Conservation (phyloP, 192 early-diverging fungal genomes). For the Mortierella antarctica region DNA sequence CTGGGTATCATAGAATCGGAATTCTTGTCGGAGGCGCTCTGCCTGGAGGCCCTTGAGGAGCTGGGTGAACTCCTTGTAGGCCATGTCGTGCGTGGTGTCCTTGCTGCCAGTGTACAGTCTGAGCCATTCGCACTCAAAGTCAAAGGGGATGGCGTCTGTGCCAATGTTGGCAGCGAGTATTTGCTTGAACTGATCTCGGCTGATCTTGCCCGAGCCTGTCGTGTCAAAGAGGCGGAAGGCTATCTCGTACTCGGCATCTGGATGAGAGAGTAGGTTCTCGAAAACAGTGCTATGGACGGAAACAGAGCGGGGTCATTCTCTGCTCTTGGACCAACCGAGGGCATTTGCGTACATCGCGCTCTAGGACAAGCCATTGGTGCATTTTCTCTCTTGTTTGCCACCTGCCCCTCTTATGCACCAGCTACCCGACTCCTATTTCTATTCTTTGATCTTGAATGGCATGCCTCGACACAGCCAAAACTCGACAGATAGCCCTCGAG, state of each 20-base stretch:
- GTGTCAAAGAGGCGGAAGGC: constrained; percentile 76
- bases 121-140: constrained; percentile 80
- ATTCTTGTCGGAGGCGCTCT: constrained; percentile 77
- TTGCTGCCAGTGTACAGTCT: constrained; percentile 72
- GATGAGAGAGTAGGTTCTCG: constrained; percentile 66
- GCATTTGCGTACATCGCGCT: no score
- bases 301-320: no score
- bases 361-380: no score
- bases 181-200: constrained; percentile 75
- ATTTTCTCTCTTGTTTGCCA: no score
- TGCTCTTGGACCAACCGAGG: no score
- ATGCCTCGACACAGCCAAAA: no score
- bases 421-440: no score
- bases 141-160: constrained; percentile 69
- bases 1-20: constrained; percentile 74
- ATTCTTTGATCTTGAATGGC: no score
- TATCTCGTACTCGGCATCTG: constrained; percentile 80
- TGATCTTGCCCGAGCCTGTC: constrained; percentile 68
- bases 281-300: constrained; percentile 57
- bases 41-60: constrained; percentile 75
- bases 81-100: constrained; percentile 60
- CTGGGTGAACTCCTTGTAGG: constrained; percentile 79
- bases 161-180: constrained; percentile 64
- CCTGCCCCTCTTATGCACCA: no score
- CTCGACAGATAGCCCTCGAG: no score